Evolutionary conservation across 306 rosid genomes (phyloP).

Genomic region (Astragalus membranaceus): DNA sequence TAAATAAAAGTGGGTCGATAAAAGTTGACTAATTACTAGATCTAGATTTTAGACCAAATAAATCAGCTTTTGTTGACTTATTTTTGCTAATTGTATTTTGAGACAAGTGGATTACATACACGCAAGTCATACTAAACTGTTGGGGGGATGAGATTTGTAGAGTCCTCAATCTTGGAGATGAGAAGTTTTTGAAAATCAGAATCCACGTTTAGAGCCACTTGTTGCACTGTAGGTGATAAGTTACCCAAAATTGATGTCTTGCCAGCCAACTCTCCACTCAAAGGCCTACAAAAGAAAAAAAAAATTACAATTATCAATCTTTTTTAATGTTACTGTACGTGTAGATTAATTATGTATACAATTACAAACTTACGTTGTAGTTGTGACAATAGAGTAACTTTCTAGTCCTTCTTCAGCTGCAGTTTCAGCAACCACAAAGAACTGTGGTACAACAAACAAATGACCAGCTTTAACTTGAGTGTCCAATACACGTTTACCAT

Average conservation of each 20-base stretch:
- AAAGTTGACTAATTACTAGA: no score
- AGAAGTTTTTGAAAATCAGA: slow-evolving; percentile 37
- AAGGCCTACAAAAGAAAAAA: slow-evolving; percentile 35
- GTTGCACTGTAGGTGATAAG: slow-evolving; percentile 32
- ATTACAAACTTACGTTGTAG: slow-evolving; percentile 29
- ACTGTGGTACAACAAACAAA: slow-evolving; percentile 50
- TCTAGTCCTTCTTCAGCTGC: slow-evolving; percentile 55
- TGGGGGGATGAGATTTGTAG: slow-evolving; percentile 10
- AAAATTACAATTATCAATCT: neutral
- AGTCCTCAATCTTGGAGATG: slow-evolving; percentile 21
- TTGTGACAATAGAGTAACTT: slow-evolving; percentile 32
- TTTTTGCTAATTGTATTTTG: no score
- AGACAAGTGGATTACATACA: neutral
- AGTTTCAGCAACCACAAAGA: slow-evolving; percentile 34
- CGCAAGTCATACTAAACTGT: neutral
- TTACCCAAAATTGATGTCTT: slow-evolving; percentile 32
- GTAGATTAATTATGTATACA: neutral
- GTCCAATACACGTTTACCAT: slow-evolving; percentile 35
- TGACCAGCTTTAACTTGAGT: slow-evolving; percentile 40
- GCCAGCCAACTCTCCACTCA: slow-evolving; percentile 42
- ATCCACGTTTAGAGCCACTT: slow-evolving; percentile 39
- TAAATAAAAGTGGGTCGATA: no score
- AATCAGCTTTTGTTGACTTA: no score
- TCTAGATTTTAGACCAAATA: no score
- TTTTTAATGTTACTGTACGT: neutral